Percentiles rank a stretch among this genome's conserved stretches.
These are phyloP conservation scores for Aethionema arabicum DNA, from an alignment of 345 rosid species.

Conservation along the genomic window DNA sequence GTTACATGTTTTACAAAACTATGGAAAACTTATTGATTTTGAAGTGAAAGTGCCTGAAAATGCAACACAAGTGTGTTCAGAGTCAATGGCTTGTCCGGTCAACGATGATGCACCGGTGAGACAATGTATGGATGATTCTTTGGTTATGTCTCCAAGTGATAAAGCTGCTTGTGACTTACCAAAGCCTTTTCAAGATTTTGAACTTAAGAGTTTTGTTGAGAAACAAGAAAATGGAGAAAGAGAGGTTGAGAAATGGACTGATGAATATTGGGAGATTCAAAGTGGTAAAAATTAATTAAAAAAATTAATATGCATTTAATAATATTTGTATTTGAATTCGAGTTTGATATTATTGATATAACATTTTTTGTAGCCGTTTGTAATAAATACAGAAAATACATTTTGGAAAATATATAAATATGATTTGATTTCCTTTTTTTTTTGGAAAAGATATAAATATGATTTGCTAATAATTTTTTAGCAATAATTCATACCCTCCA, in stretches of 20 bases:
- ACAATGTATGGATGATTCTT: constrained; percentile 39
- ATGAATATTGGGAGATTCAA: constrained; percentile 24
- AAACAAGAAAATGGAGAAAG: constrained; percentile 24
- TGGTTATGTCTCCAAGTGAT: constrained; percentile 37
- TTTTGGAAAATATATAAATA: too few relatives aligned
- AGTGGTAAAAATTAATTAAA: background rate
- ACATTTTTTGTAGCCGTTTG: too few relatives aligned
- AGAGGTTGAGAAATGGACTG: constrained; percentile 38
- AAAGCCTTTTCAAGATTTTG: constrained; percentile 23
- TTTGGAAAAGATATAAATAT: too few relatives aligned
- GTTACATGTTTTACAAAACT: constrained; percentile 38
- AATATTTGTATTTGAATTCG: too few relatives aligned
- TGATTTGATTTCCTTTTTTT: too few relatives aligned
- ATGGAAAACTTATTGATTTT: constrained; percentile 36
- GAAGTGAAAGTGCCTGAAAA: constrained; percentile 33
- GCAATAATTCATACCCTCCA: too few relatives aligned
- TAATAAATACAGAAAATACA: too few relatives aligned
- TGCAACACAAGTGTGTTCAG: constrained; percentile 38
- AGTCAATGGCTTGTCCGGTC: constrained; percentile 36
- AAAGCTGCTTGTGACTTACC: constrained; percentile 37
- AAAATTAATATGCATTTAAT: too few relatives aligned
- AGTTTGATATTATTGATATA: too few relatives aligned
- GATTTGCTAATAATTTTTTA: too few relatives aligned
- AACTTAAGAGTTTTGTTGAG: constrained; percentile 17
- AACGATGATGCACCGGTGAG: constrained; percentile 24